Base-by-base conservation (phyloP, 805 yeast species). In the Huiozyma sinensis region DNA sequence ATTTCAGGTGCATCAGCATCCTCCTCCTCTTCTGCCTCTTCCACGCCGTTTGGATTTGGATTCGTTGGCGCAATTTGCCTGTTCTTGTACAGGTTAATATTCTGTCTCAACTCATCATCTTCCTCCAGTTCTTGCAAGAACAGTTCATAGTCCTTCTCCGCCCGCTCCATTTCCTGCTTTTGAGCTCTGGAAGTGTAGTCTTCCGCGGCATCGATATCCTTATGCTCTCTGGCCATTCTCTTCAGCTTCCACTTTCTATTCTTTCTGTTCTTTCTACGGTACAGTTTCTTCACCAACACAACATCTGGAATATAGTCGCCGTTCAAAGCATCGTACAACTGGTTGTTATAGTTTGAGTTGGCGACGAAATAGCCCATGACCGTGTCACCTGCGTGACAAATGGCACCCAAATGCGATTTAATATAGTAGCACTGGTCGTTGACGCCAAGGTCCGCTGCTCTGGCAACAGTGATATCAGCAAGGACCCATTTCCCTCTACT, bases 111-210 rank as follows among this genome's bases (percentile, higher is more conserved):
- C 63, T 92, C 98, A 44, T 80, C 80, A 67, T 92, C 98, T 67
- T 92, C 97, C 71, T 92, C 98, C 63, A 92, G 77, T 65, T 92
- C 96, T 69, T 87, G 97, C 68, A 92, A 76, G 85, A 92, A 92
- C 53, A 82, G 61, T 69, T 90, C 98, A 69, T 87, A 92, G 67
- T 90, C 98, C 65, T 78, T 81, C 67, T 90, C 97, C 5, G 95
- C 95, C 56, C 84, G 76, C 63, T 87, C 97, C 56, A 79, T 79
- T 50, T 88, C 96, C 65, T 84, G 92, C 70, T 77, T 83, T 44
- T 86, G 89, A 50, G 77, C 82, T 68, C 88, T 82, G 2, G 77
- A 71, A 48, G 66, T 69, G 50, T 62, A 63, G 46, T 72, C 77
- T 53, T 77, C 79, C 52, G 77, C 72, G 46, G 92, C 94, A 38